Evolutionary conservation across 345 rosid genomes (phyloP), one percentile per base, ranked within the genome.

Genomic region (Gossypium stocksii): DNA sequence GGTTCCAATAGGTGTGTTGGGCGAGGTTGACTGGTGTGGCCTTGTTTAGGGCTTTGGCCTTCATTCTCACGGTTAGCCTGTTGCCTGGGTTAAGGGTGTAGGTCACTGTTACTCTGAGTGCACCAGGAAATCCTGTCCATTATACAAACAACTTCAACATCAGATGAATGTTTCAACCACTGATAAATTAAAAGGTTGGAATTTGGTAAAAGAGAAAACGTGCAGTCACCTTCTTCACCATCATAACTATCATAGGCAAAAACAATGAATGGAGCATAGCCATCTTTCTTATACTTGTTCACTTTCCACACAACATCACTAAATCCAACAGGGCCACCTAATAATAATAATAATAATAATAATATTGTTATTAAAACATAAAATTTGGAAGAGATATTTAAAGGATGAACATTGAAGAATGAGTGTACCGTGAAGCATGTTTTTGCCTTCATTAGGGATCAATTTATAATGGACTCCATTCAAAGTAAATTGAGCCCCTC

Each of bases 1-100:
- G 89, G 84, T 94, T 94, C 95, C 95, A 94, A 71, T 89, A 94
- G 17, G 88, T 79, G 62, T 95, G 99, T 60, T 89, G 92, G 57
- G 93, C 98, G 45, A 95, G 86, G 74, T 89, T 92, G 46, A 93
- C 91, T 0, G 98, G 97, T 13, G 98, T 95, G 16, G 94, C 82
- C 84, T 87, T 91, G 80, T 84, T 85, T 34, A 84, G 73, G 23
- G 97, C 88, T 74, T 82, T 89, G 65, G 88, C 99, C 73, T 85
- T 86, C 99, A 95, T 93, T 66, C 44, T 79, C 51, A 95, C 86
- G 57, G 81, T 75, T 77, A 93, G 22, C 51, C 70, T 66, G 77
- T 82, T 80, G 15, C 84, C 67, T 25, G 79, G 79, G 23, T 58
- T 46, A 63, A 92, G 82, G 23, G 64, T 82, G 77, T 91, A 93